phyloP scores from a whole-genome alignment of 2,329 filamentous ascomycete species.

The Ophiostoma piceae region DNA sequence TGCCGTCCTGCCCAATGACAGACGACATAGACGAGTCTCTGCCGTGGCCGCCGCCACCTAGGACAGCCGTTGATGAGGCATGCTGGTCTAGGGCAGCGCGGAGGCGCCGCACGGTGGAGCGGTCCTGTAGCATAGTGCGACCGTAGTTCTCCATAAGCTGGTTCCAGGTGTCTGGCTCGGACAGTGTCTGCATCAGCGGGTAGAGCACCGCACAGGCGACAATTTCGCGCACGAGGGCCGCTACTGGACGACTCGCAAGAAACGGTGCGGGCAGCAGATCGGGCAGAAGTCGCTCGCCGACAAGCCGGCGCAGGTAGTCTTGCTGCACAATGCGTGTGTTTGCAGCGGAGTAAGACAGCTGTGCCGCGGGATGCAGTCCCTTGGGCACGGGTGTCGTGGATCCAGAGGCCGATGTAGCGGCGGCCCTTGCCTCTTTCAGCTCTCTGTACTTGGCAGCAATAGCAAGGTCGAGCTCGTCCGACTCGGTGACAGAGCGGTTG shows the following conservation, averaged over 20 bases:
- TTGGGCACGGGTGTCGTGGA: background rate
- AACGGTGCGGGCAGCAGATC: conserved; percentile 67
- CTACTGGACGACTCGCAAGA: conserved; percentile 73
- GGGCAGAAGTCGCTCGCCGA: conserved; percentile 62
- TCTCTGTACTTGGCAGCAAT: conserved; percentile 92
- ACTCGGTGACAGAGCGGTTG: conserved; percentile 86
- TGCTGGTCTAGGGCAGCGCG: conserved; percentile 91
- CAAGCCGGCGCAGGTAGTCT: conserved; percentile 75
- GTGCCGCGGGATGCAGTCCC: conserved; percentile 79
- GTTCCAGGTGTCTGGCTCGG: conserved; percentile 96
- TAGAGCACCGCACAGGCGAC: conserved; percentile 86
- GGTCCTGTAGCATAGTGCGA: conserved; percentile 82
- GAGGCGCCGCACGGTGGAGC: conserved; percentile 88
- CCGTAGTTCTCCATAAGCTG: conserved; percentile 88
- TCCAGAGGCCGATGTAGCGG: background rate
- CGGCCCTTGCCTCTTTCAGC: conserved; percentile 19
- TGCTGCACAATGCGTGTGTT: conserved; percentile 73
- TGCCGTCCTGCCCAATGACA: background rate
- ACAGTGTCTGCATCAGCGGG: conserved; percentile 71
- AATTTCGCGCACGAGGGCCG: conserved; percentile 77
- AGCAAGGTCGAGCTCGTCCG: conserved; percentile 88
- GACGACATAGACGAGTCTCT: background rate
- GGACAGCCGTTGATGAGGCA: conserved; percentile 59
- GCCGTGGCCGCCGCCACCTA: conserved; percentile 30
- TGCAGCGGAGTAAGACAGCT: conserved; percentile 69